These are phyloP conservation scores for Clathrospora elynae DNA, from an alignment of 2,329 filamentous ascomycete species.

Conservation along the genomic window DNA sequence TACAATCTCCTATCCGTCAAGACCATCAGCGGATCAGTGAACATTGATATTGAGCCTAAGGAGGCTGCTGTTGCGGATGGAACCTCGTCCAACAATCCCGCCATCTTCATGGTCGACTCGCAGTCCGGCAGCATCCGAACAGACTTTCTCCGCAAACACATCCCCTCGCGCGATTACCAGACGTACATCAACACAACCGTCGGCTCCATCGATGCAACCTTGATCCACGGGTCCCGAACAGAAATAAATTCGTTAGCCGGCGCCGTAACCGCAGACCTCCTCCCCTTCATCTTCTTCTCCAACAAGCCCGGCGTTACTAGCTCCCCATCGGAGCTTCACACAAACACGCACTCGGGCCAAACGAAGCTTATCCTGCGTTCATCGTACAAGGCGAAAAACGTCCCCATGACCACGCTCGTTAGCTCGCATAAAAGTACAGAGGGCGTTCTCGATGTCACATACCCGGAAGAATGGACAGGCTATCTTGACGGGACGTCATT, in stretches of 20 bases:
- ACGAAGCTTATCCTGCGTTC: slow-evolving; percentile 42
- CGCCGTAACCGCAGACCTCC: slow-evolving; percentile 44
- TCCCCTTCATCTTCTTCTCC: slow-evolving; percentile 49
- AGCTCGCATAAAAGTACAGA: slow-evolving; percentile 47
- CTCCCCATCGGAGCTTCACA: slow-evolving; percentile 38
- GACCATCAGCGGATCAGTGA: slow-evolving; percentile 50
- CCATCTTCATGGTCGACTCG: slow-evolving; percentile 46
- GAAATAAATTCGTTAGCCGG: slow-evolving; percentile 47
- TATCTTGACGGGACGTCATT: slow-evolving; percentile 44
- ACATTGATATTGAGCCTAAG: slow-evolving; percentile 49
- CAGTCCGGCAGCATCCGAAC: slow-evolving; percentile 47
- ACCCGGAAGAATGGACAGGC: slow-evolving; percentile 53
- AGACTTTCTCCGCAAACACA: slow-evolving; percentile 41
- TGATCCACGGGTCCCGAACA: slow-evolving; percentile 50
- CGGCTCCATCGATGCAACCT: slow-evolving; percentile 47
- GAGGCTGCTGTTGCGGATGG: slow-evolving; percentile 37
- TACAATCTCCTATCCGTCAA: slow-evolving; percentile 49
- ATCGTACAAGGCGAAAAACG: slow-evolving; percentile 37
- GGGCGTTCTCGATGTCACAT: slow-evolving; percentile 44
- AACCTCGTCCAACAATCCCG: slow-evolving; percentile 37
- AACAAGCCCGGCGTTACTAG: slow-evolving; percentile 38
- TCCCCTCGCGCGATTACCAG: slow-evolving; percentile 51
- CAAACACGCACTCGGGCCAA: slow-evolving; percentile 43
- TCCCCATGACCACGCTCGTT: slow-evolving; percentile 35
- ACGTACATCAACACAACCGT: slow-evolving; percentile 47